These are phyloP conservation scores for Artemisia tridentata DNA, from an alignment of 129 eudicot species.

Conservation along the genomic window DNA sequence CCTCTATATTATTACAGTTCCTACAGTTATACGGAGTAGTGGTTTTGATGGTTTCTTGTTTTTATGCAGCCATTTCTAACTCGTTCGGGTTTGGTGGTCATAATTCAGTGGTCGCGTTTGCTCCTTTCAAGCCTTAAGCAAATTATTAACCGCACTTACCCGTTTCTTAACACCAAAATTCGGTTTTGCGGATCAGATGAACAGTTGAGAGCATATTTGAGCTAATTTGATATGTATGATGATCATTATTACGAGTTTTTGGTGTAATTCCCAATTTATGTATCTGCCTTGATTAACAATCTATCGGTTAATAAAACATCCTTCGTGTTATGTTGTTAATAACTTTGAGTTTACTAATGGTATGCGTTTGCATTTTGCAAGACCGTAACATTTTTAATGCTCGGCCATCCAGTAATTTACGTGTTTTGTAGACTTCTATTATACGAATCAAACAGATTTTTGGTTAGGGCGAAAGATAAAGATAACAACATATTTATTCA, in stretches of 20 bases:
- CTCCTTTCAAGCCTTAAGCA: slow-evolving; percentile 9
- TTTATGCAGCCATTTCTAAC: slow-evolving; percentile 59
- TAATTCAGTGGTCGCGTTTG: slow-evolving; percentile 13
- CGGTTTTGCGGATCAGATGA: slow-evolving; percentile 6
- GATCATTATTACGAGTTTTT: slow-evolving; percentile 22
- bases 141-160: background rate
- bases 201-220: slow-evolving; percentile 16
- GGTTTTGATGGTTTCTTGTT: background rate
- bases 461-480: too few species aligned
- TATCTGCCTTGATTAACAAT: background rate
- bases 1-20: too few species aligned
- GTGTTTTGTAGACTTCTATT: too few species aligned
- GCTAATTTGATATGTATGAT: slow-evolving; percentile 12
- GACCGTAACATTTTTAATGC: too few species aligned
- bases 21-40: background rate
- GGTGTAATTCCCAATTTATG: background rate
- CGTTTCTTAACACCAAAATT: slow-evolving; percentile 16
- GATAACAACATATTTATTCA: too few species aligned
- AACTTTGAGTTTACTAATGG: too few species aligned
- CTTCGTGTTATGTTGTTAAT: too few species aligned
- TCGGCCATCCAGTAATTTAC: too few species aligned
- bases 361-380: too few species aligned
- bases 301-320: too few species aligned
- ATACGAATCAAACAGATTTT: too few species aligned
- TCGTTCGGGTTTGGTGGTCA: slow-evolving; percentile 39